phyloP scores from a whole-genome alignment of 768 basidiomycete genomes.

The Amanita pseudoporphyria region DNA sequence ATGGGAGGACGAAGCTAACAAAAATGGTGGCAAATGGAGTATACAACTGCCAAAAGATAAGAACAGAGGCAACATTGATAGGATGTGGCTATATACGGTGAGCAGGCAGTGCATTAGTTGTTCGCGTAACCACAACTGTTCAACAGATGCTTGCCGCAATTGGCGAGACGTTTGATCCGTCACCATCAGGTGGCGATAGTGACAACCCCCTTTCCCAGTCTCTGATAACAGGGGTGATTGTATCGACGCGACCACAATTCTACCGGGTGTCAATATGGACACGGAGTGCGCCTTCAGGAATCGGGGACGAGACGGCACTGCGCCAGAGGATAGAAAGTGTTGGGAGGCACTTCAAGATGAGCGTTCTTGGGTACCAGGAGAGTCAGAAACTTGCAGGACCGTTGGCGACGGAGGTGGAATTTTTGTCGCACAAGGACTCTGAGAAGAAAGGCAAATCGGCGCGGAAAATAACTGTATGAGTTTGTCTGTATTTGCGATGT shows the following conservation, averaged over 20 bases:
- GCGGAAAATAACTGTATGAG: conserved; percentile 68
- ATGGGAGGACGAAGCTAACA: conserved; percentile 97
- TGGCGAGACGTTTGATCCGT: conserved; percentile 96
- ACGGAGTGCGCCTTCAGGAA: conserved; percentile 55
- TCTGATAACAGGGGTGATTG: conserved; percentile 88
- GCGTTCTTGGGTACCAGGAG: conserved; percentile 75
- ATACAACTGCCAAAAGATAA: conserved; percentile 97
- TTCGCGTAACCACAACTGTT: conserved; percentile 5
- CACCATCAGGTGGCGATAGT: conserved; percentile 40
- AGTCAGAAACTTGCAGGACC: conserved; percentile 69
- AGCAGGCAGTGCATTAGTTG: conserved; percentile 9
- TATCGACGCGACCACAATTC: conserved; percentile 89
- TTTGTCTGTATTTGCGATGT: conserved; percentile 12
- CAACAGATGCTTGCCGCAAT: conserved; percentile 97
- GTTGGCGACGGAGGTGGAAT: conserved; percentile 93
- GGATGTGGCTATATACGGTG: conserved; percentile 98
- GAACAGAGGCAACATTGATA: conserved; percentile 74
- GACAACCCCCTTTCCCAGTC: conserved; percentile 32
- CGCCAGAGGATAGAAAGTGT: conserved; percentile 77
- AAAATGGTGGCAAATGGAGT: conserved; percentile 97
- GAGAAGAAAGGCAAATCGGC: conserved; percentile 86
- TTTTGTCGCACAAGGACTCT: conserved; percentile 88
- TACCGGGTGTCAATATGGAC: conserved; percentile 99
- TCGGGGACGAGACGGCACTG: conserved; percentile 41
- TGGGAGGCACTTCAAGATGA: conserved; percentile 86